Evolutionary conservation across 768 basidiomycete species (phyloP), one percentile per base, ranked within the genome.

Genomic region (Boletus insuetus): DNA sequence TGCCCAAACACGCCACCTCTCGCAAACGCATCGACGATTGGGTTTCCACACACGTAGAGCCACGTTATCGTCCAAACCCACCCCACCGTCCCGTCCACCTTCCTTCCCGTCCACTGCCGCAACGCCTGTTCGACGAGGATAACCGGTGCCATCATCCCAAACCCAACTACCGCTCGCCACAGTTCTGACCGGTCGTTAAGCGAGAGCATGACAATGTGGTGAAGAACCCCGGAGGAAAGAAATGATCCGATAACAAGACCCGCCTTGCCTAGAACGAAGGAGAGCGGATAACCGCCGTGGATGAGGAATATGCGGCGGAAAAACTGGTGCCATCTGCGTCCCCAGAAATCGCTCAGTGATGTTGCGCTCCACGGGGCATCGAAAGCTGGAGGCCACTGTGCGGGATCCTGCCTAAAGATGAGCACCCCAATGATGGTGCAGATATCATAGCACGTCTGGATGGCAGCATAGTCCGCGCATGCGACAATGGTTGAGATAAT

Each of bases 331-430:
- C 20, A 41, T 41, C 40, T 20, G 40, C 19, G 49, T 34, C 50
- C 50, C 50, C 41, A 51, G 5, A 51, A 26, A 26, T 51, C 50
- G 16, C 6, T 14, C 16, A 51, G 4, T 6, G 50, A 51, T 17
- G 50, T 51, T 12, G 50, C 50, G 12, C 50, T 7, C 50, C 50
- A 51, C 9, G 41, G 50, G 10, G 50, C 22, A n/a, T 51, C 50
- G 13, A 51, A 51, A 0, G 50, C 41, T 0, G 50, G 50, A 3
- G 50, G 50, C 50, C 50, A 51, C 9, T 24, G 40, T 9, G 40
- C 20, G 1, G 32, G 49, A 34, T 51, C 40, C 3, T 51, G 49
- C 26, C 14, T 1, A 3, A 51, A 34, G 32, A 51, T 17, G 13
- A 51, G 17, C 20, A 51, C 42, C 3, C 16, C 42, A 2, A 37